phyloP scores from a whole-genome alignment of 2,329 filamentous ascomycete species.

The Camillea tinctor region DNA sequence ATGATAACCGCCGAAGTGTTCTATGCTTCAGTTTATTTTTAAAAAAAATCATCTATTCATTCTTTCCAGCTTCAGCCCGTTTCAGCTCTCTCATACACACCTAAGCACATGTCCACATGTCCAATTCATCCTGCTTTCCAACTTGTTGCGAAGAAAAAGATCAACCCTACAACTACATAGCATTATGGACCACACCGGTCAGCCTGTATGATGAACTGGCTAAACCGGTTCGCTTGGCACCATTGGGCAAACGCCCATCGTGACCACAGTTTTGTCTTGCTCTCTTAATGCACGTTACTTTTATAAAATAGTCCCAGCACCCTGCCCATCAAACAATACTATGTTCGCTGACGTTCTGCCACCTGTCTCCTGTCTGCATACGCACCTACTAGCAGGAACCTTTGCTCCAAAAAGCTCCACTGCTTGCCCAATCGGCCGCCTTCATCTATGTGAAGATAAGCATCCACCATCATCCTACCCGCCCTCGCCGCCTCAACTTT shows the following conservation, averaged over 20 bases:
- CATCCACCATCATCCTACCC: background rate
- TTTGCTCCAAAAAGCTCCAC: background rate
- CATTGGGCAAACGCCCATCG: background rate
- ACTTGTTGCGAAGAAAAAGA: background rate
- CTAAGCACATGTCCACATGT: no score
- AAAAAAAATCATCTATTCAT: no score
- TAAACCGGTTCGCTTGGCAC: background rate
- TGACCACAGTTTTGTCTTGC: background rate
- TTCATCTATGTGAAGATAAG: background rate
- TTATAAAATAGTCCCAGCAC: background rate
- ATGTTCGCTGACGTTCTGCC: background rate
- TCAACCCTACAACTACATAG: no score
- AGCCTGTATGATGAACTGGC: background rate
- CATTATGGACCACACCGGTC: background rate
- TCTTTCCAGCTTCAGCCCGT: no score
- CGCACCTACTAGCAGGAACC: background rate
- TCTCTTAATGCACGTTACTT: background rate
- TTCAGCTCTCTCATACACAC: no score
- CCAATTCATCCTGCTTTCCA: no score
- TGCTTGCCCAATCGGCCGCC: background rate
- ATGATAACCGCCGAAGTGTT: no score
- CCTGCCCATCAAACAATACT: background rate
- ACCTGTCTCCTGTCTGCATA: background rate
- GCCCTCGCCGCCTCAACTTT: background rate
- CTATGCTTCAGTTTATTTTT: no score